Evolutionary conservation across 768 basidiomycete genomes (phyloP), one percentile per base, ranked within the genome.

Genomic region (Leccinum boreale): DNA sequence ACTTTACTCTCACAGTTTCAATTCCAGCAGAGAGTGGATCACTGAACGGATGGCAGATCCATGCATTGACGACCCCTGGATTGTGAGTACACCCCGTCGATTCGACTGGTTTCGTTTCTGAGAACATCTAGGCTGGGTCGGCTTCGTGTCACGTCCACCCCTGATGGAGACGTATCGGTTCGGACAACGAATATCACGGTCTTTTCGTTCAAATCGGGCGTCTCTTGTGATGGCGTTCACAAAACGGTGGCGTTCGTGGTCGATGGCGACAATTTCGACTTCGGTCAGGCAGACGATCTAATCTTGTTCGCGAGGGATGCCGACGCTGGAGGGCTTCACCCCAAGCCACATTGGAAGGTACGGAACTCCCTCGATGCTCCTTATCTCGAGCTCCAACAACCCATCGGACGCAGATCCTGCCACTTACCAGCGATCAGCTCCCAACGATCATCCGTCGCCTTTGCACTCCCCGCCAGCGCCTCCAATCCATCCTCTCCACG

Each of bases 1-100:
- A 19, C 12, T 94, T 92, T 68, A 91, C 87, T 2, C 71, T 95
- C 55, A 94, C 91, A 0, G 85, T 87, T 5, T 80, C 85, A 1
- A 77, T 80, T 31, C 91, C 93, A 1, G 66, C 76, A 1, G 90
- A 92, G 65, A 82, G 79, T 56, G 90, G 90, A 1, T 76, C 87
- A 2, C 69, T 92, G 55, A 78, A 85, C 65, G 92, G 92, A 3
- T 90, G 85, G 77, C 79, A 74, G 51, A 82, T 95, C 45, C 74
- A 83, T 33, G 76, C 78, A 31, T 69, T 92, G 45, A 62, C 66
- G 2, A 70, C 79, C n/a, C 88, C 89, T 33, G 93, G 93, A 50
- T 77, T 87, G 90, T 90, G 56, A 52, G 81, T 3, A n/a, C 6
- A 6, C 24, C 36, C 23, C 12, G 3, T 5, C 11, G 11, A 11